Evolutionary conservation across 805 yeast species (phyloP), one percentile per base, ranked within the genome.

Genomic region (Kluyveromyces lactis): DNA sequence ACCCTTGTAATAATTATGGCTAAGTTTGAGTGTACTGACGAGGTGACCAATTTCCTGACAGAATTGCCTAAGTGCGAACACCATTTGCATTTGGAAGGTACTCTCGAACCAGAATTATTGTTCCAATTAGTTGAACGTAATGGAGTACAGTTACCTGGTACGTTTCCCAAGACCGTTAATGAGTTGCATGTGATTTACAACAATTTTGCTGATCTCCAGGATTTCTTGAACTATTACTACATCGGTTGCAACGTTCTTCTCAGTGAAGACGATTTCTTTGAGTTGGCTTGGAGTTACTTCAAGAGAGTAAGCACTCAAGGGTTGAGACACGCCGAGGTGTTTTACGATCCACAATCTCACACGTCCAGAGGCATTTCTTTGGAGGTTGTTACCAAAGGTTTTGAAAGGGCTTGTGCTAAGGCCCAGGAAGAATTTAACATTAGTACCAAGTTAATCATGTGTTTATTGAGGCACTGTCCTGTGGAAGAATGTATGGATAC

Each of bases 51-150:
- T 42, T 83, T 82, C 58, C 68, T 83, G 36, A 65, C 60, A 30
- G 90, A 80, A 49, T 66, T 85, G 37, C 95, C 95, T 42, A 85
- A 85, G 61, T 84, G 92, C 66, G 95, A 85, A 59, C 90, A 84
- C 57, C 95, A 85, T 56, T 74, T 84, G 44, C 95, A 85, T 61
- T 58, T 85, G 33, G 94, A 84, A 65, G 95, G 94, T 26, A 82
- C 94, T 30, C 60, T 84, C 41, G 83, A 80, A 45, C 92, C 94
- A n/a, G 74, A 75, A 36, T 68, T 83, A 27, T 64, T 84, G 42
- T 81, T 82, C 61, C 73, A 75, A 38, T 64, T 84, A 41, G 87
- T 90, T 0, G 63, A 71, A 51, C 73, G 85, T 63, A 82, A 83
- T 63, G 59, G 63, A 26, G 69, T 84, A 41, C 42, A 55, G 15